Conservation (phyloP, 352 stramenopile genomes). For the Pythium pyrilobum region DNA sequence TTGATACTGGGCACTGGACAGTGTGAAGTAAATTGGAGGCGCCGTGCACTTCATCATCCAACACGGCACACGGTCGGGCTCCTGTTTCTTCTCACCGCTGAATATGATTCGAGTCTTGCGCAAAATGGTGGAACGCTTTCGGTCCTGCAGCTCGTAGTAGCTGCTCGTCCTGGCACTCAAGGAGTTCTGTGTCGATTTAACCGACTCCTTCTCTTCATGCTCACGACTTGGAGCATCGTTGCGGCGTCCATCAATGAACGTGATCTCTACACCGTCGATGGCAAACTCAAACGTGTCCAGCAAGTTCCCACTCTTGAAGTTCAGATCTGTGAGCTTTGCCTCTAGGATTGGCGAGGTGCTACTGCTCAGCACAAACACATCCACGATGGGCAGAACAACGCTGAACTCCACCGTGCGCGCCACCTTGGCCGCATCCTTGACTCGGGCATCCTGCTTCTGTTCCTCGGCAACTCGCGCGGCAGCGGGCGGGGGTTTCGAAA, state of each 20-base stretch:
- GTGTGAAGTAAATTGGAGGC: slow-evolving; percentile 67
- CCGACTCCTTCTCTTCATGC: not conserved
- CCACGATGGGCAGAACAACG: slow-evolving; percentile 54
- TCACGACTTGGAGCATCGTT: not conserved
- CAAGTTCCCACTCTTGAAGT: slow-evolving; percentile 47
- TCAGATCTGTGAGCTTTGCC: slow-evolving; percentile 39
- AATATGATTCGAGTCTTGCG: slow-evolving; percentile 59
- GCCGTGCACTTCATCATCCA: slow-evolving; percentile 61
- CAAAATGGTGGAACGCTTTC: slow-evolving; percentile 58
- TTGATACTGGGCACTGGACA: slow-evolving; percentile 61
- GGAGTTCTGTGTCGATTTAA: not conserved
- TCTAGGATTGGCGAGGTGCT: slow-evolving; percentile 63
- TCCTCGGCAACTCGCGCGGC: slow-evolving; percentile 10
- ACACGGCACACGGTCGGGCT: slow-evolving; percentile 33
- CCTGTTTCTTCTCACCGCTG: slow-evolving; percentile 43
- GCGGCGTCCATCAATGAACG: slow-evolving; percentile 65
- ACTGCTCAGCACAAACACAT: slow-evolving; percentile 57
- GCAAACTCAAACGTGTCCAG: slow-evolving; percentile 50
- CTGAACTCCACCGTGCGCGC: slow-evolving; percentile 34
- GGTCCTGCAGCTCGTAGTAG: slow-evolving; percentile 29
- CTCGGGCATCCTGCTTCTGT: slow-evolving; percentile 7
- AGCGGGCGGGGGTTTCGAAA: slow-evolving; percentile 20
- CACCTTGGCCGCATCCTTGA: slow-evolving; percentile 12
- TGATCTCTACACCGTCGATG: slow-evolving; percentile 48
- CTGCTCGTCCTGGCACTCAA: slow-evolving; percentile 12